These are phyloP conservation scores for Penicillium brasilianum DNA, from an alignment of 2,329 filamentous ascomycete species.

Conservation along the genomic window DNA sequence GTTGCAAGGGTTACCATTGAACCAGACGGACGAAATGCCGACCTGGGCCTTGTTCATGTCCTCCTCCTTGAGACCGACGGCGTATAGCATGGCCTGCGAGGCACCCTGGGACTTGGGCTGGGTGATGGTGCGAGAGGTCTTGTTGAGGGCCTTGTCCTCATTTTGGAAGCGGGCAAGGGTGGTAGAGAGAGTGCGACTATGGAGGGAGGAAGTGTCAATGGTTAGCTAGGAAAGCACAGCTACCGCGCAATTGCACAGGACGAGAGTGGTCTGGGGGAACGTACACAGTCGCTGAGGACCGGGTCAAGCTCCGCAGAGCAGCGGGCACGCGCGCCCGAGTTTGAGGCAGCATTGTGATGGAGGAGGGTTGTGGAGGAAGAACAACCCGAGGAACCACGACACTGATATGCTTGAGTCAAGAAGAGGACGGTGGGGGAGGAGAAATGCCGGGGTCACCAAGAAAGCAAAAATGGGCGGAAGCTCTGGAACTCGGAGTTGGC, in stretches of 20 bases:
- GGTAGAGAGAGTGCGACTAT: constrained; percentile 44
- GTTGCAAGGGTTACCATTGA: constrained; percentile 97
- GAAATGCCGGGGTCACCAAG: constrained; percentile 19
- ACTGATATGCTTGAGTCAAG: not conserved
- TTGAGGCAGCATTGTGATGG: constrained; percentile 30
- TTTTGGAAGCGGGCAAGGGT: constrained; percentile 56
- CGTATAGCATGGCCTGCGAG: constrained; percentile 98
- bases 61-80: constrained; percentile 80
- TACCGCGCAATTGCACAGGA: constrained; percentile 8
- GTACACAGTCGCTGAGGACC: constrained; percentile 25
- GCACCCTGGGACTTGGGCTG: constrained; percentile 98
- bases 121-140: constrained; percentile 81
- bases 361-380: constrained; percentile 11
- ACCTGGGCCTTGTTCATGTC: constrained; percentile 98
- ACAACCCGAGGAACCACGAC: constrained; percentile 19
- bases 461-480: constrained; percentile 26
- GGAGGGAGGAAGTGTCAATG: not conserved
- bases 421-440: constrained; percentile 20
- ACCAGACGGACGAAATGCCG: constrained; percentile 98
- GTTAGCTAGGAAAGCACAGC: constrained; percentile 10
- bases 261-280: constrained; percentile 11
- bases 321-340: constrained; percentile 34
- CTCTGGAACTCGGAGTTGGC: constrained; percentile 23
- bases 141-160: constrained; percentile 70
- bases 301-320: constrained; percentile 33